Conservation (phyloP, 2,329 filamentous ascomycete species). For the Aspergillus sp. region DNA sequence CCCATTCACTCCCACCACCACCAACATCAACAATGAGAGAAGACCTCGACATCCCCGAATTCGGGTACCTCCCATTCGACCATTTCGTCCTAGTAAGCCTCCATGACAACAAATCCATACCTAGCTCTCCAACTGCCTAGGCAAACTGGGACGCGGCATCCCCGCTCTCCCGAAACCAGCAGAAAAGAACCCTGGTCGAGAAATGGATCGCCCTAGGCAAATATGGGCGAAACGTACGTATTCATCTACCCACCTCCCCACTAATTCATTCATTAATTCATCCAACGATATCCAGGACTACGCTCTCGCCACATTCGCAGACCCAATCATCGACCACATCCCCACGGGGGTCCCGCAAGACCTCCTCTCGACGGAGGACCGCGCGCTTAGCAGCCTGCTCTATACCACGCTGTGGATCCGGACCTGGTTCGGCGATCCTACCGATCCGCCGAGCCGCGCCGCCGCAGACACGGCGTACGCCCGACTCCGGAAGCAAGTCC, state of each 20-base stretch:
- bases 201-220: not conserved
- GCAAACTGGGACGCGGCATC: not conserved
- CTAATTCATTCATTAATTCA: not conserved
- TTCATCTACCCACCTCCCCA: not conserved
- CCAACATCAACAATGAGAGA: not conserved
- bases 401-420: not conserved
- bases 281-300: not conserved
- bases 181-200: not conserved
- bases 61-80: not conserved
- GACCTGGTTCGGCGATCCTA: not conserved
- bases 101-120: not conserved
- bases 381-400: not conserved
- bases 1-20: not conserved
- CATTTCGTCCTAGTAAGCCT: not conserved
- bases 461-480: not conserved
- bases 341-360: not conserved
- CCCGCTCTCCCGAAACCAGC: not conserved
- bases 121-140: not conserved
- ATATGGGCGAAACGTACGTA: not conserved
- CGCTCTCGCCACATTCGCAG: not conserved
- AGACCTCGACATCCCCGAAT: not conserved
- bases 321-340: not conserved
- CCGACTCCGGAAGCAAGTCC: not conserved
- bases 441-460: not conserved
- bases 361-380: not conserved